Percentiles rank a stretch among this genome's conserved stretches.
Evolutionary conservation across 345 rosid species (phyloP).

Genomic region (Moricandia arvensis): DNA sequence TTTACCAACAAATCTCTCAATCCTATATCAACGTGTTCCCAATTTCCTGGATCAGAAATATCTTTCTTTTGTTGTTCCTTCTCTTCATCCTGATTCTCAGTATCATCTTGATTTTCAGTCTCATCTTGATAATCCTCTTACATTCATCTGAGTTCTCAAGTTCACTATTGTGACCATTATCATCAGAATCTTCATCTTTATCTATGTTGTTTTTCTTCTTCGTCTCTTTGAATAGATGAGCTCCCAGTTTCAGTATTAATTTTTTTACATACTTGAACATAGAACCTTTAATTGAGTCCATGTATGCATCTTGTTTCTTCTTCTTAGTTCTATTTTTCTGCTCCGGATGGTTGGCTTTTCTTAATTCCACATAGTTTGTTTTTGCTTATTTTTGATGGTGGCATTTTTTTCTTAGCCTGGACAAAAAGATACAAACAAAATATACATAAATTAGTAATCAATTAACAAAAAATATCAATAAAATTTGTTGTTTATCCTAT

Average conservation of each 20-base stretch:
- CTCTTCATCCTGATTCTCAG: background rate
- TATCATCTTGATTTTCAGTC: background rate
- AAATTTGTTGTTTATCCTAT: too few relatives aligned
- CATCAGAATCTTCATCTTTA: background rate
- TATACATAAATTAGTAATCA: too few relatives aligned
- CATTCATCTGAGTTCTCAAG: background rate
- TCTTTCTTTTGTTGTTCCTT: background rate
- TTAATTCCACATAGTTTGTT: background rate
- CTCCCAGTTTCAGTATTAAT: background rate
- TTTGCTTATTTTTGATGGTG: background rate
- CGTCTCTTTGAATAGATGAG: background rate
- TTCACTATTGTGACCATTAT: background rate
- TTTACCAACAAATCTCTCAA: background rate
- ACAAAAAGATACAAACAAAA: too few relatives aligned
- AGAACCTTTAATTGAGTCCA: background rate
- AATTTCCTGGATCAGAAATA: background rate
- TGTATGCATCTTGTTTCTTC: background rate
- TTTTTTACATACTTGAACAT: background rate
- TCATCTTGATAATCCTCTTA: background rate
- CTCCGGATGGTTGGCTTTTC: background rate
- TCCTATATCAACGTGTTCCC: background rate
- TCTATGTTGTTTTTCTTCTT: background rate
- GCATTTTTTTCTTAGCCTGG: background rate
- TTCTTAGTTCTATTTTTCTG: background rate
- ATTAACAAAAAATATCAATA: too few relatives aligned